A percentile compares a stretch with the other conserved stretches of the same genome.
These are phyloP conservation scores for Vigna nakashimae DNA, from an alignment of 306 rosid species.

Conservation along the genomic window DNA sequence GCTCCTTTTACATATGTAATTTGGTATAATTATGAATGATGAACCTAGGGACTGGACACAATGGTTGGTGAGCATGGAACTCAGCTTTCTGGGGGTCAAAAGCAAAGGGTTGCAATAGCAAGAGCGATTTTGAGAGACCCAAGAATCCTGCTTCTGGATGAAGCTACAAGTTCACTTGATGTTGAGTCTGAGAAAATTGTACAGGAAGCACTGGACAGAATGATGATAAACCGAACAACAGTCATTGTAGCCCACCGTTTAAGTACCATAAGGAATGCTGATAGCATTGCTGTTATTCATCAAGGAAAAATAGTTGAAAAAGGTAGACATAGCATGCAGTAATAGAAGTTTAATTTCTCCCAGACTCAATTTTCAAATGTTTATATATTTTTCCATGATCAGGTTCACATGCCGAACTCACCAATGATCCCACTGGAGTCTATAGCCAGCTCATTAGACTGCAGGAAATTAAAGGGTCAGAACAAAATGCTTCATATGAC, in stretches of 20 bases:
- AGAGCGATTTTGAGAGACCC: constrained; percentile 80
- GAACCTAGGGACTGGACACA: constrained; percentile 64
- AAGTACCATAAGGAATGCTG: constrained; percentile 68
- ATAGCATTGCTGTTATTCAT: constrained; percentile 69
- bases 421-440: constrained; percentile 63
- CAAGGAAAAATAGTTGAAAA: constrained; percentile 70
- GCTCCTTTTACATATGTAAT: neutral
- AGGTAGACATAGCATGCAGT: constrained; percentile 49
- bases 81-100: constrained; percentile 76
- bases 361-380: neutral
- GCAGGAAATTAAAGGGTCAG: constrained; percentile 59
- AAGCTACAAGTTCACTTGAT: constrained; percentile 69
- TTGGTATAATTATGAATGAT: constrained; percentile 19
- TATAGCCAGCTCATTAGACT: constrained; percentile 69
- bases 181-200: constrained; percentile 72
- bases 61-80: constrained; percentile 80
- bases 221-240: constrained; percentile 72
- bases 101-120: constrained; percentile 73
- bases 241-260: constrained; percentile 78
- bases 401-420: constrained; percentile 70
- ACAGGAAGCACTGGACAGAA: constrained; percentile 68
- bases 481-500: constrained; percentile 44
- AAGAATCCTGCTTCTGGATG: constrained; percentile 72
- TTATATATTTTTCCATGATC: constrained; percentile 29
- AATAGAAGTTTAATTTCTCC: constrained; percentile 16